Base-by-base conservation (phyloP, 345 rosid genomes). In the Ceriops tagal region DNA sequence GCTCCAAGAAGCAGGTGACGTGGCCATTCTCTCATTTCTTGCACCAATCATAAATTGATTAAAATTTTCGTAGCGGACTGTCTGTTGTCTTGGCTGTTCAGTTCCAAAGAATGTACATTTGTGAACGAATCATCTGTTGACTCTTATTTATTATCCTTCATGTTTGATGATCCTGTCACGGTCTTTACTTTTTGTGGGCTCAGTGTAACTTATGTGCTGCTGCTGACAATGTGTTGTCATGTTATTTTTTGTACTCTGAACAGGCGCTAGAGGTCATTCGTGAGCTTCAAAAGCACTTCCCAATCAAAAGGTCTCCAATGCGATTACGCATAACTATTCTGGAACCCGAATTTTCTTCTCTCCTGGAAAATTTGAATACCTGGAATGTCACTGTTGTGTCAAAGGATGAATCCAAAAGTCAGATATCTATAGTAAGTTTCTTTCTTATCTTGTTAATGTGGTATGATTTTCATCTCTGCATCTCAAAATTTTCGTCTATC, bases 251-350 rank as follows among this genome's bases (percentile, higher is more conserved):
- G 56, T 70, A 5, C 62, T 37, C 68, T 69, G 6, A 79, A 70
- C 74, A 92, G 98, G 96, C 99, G 2, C 83, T 95, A 51, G 99
- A 92, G 67, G 90, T 95, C 62, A 95, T 95, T 58, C 92, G 92
- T 52, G 92, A 95, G 85, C 90, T 95, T 75, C 92, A 95, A 76
- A 90, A 92, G 80, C 93, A 90, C n/a, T 95, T 82, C 73, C 99
- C 99, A 2, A 83, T 95, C 55, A 90, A 86, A 75, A 80, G 99
- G 52, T 87, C 99, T 68, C 98, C 99, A 2, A 95, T 95, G 98
- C 85, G 93, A 72, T 73, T 92, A 30, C 85, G 89, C 53, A 86
- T 95, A 71, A 79, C 80, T 37, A 75, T 88, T 57, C 76, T 90
- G 32, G 75, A 73, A 27, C 80, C 77, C 28, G 83, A 75, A 71